These are phyloP conservation scores for Tricholoma terreum DNA, from an alignment of 768 basidiomycete genomes.

Conservation along the genomic window DNA sequence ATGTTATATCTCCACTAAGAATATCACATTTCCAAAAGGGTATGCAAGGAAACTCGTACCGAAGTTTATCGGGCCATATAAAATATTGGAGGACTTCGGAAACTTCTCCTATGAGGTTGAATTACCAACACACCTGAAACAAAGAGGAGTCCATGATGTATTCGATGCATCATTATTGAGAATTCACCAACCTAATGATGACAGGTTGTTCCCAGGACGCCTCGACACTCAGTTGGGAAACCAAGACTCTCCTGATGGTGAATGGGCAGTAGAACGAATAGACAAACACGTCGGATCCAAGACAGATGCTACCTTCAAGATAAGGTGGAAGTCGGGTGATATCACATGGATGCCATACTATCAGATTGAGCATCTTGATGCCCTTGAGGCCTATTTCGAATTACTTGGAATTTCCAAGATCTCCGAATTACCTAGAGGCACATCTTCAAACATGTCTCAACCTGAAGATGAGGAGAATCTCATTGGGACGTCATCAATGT, in stretches of 20 bases:
- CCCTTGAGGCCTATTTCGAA: slow-evolving; percentile 16
- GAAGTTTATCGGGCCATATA: slow-evolving; percentile 26
- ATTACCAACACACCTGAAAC: no score
- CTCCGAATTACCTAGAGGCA: not conserved
- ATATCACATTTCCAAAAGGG: slow-evolving; percentile 25
- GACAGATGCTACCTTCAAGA: slow-evolving; percentile 14
- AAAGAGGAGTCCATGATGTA: no score
- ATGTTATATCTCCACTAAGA: slow-evolving; percentile 14
- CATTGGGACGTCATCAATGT: no score
- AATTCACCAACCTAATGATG: slow-evolving; percentile 27
- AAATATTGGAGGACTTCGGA: no score
- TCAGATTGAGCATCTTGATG: slow-evolving; percentile 9
- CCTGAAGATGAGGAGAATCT: not conserved
- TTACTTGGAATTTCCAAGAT: not conserved
- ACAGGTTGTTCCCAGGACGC: no score
- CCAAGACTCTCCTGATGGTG: slow-evolving; percentile 7
- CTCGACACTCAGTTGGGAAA: slow-evolving; percentile 15
- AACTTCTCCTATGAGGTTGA: no score
- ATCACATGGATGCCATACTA: slow-evolving; percentile 15
- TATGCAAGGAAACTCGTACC: slow-evolving; percentile 23
- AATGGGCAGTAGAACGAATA: slow-evolving; percentile 17
- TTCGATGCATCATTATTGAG: no score
- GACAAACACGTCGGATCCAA: slow-evolving; percentile 12
- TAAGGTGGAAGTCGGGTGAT: slow-evolving; percentile 21
- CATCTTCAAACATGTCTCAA: not conserved